A percentile compares a stretch with the other conserved stretches of the same genome.
Conservation (phyloP, 2,329 filamentous ascomycete species). For the Sarocladiaceae sp. region DNA sequence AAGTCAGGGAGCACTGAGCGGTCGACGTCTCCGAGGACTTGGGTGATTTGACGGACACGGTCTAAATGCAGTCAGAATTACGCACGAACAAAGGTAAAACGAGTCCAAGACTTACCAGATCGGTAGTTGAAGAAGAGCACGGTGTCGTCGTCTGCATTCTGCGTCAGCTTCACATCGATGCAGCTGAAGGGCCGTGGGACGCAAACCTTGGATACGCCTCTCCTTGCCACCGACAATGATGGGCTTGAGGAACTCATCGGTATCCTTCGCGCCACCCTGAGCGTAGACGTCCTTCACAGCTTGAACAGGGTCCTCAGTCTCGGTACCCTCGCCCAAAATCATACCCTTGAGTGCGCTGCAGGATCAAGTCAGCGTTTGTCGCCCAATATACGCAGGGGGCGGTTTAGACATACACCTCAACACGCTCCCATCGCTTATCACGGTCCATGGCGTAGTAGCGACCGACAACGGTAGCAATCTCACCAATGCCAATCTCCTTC, state of each 20-base stretch:
- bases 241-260: constrained; percentile 96
- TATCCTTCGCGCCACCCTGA: constrained; percentile 62
- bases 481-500: constrained; percentile 77
- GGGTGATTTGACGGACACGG: constrained; percentile 91
- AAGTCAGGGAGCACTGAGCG: constrained; percentile 87
- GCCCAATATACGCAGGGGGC: neutral
- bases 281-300: constrained; percentile 85
- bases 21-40: constrained; percentile 87
- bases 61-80: constrained; percentile 37
- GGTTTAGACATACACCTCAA: constrained; percentile 52
- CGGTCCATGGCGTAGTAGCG: constrained; percentile 99
- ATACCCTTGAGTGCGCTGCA: constrained; percentile 70
- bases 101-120: constrained; percentile 38
- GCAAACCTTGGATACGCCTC: constrained; percentile 71
- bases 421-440: constrained; percentile 97
- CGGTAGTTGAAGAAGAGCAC: constrained; percentile 99
- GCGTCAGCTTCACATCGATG: neutral
- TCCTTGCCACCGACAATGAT: constrained; percentile 90
- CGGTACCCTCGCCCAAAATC: constrained; percentile 79
- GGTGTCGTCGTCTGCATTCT: constrained; percentile 68
- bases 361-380: neutral
- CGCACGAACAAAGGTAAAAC: neutral
- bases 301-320: constrained; percentile 74
- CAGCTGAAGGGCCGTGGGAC: too few species aligned
- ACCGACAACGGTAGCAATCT: constrained; percentile 89